A percentile compares a stretch with the other conserved stretches of the same genome.
Evolutionary conservation across 225 moss, liverwort and hornwort genomes (phyloP).

Genomic region (Sphagnum tenellum): DNA sequence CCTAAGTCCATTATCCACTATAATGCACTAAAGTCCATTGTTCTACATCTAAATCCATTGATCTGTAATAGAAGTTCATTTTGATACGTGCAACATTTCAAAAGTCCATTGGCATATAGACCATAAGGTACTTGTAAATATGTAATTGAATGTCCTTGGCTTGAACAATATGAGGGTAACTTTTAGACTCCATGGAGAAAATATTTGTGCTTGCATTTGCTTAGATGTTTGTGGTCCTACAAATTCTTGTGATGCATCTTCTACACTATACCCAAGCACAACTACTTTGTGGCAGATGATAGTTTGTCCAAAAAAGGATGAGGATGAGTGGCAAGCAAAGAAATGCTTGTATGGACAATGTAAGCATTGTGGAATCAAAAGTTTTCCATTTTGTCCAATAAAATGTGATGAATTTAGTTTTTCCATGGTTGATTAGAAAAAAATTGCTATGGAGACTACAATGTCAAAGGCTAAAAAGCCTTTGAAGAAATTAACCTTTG

Average conservation of each 20-base stretch:
- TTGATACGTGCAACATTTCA: background rate
- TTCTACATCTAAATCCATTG: background rate
- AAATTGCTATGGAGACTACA: slow-evolving; percentile 4
- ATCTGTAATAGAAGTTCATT: background rate
- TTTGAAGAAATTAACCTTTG: background rate
- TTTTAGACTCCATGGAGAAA: background rate
- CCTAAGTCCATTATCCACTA: too few species aligned
- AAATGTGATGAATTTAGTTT: background rate
- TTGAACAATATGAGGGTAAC: slow-evolving; percentile 1
- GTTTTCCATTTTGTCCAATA: background rate
- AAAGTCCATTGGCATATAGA: background rate
- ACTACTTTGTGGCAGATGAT: background rate
- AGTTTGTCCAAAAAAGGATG: background rate
- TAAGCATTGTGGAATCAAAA: background rate
- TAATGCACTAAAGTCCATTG: background rate
- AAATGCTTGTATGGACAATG: slow-evolving; percentile 1
- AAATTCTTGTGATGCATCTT: background rate
- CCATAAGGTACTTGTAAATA: background rate
- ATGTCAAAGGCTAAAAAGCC: background rate
- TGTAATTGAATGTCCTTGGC: background rate
- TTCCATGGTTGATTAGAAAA: background rate
- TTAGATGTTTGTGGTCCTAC: background rate
- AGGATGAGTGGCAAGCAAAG: slow-evolving; percentile 3
- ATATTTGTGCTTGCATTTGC: background rate
- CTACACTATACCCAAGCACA: background rate